These are phyloP conservation scores for Chaetomium olivaceum DNA, from an alignment of 2,329 filamentous ascomycete genomes.

Conservation along the genomic window DNA sequence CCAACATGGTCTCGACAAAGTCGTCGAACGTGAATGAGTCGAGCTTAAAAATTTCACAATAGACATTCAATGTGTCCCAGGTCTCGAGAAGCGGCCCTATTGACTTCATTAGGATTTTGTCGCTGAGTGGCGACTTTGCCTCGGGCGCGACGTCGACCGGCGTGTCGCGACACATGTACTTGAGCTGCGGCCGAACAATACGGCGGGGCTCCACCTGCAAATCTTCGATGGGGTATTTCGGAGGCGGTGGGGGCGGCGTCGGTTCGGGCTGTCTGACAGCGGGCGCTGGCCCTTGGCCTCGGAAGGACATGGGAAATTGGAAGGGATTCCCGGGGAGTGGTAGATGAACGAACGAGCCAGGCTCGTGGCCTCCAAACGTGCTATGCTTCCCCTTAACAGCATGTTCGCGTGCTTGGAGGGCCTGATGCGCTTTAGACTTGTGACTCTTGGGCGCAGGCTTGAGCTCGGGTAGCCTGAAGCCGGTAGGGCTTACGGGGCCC, in stretches of 20 bases:
- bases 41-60: constrained; percentile 88
- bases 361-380: constrained; percentile 40
- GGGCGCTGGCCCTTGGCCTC: constrained; percentile 46
- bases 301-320: constrained; percentile 48
- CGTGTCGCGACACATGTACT: constrained; percentile 71
- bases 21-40: constrained; percentile 99
- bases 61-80: constrained; percentile 98
- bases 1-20: constrained; percentile 82
- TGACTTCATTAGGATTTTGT: constrained; percentile 75
- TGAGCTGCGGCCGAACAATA: constrained; percentile 69
- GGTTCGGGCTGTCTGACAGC: constrained; percentile 27
- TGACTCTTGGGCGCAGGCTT: constrained; percentile 72
- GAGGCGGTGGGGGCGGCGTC: constrained; percentile 61
- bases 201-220: constrained; percentile 74
- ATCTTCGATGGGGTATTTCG: constrained; percentile 96
- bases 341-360: constrained; percentile 43
- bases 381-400: constrained; percentile 43
- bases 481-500: constrained; percentile 41
- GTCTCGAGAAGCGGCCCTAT: constrained; percentile 85
- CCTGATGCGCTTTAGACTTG: constrained; percentile 52
- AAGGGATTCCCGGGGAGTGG: constrained; percentile 49
- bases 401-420: constrained; percentile 42
- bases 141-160: constrained; percentile 46
- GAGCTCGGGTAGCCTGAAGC: constrained; percentile 66
- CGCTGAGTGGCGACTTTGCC: constrained; percentile 46